phyloP scores from a whole-genome alignment of 768 basidiomycete species.

The Boletus tomentosulus region DNA sequence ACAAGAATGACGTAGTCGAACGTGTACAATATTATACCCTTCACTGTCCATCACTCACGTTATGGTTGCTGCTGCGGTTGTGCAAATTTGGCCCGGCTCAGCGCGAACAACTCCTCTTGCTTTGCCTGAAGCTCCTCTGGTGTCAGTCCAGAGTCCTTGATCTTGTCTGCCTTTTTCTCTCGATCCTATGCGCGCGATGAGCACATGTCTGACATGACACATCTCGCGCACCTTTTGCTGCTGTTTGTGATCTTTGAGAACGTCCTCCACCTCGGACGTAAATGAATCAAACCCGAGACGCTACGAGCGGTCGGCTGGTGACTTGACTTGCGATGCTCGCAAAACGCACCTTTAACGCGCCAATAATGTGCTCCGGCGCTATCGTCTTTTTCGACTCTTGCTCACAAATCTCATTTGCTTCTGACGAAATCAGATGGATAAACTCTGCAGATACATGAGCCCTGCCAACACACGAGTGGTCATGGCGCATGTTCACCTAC shows the following conservation, averaged over 20 bases:
- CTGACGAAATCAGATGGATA: conserved; percentile 94
- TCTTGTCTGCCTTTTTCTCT: conserved; percentile 89
- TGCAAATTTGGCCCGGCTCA: conserved; percentile 76
- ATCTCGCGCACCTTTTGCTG: conserved; percentile 71
- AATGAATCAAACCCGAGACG: conserved; percentile 91
- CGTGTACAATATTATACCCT: conserved; percentile 20
- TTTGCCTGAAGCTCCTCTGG: conserved; percentile 84
- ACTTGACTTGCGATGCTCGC: background rate
- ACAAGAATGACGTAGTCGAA: conserved; percentile 32
- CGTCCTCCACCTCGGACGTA: conserved; percentile 85
- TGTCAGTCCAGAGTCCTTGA: conserved; percentile 83
- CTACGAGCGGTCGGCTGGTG: conserved; percentile 37
- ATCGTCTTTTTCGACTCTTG: conserved; percentile 99
- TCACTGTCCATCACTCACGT: conserved; percentile 4
- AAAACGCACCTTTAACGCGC: conserved; percentile 73
- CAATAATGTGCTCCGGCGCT: conserved; percentile 93
- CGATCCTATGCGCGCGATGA: conserved; percentile 53
- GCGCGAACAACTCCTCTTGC: conserved; percentile 93
- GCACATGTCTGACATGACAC: background rate
- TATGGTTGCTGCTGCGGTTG: conserved; percentile 45
- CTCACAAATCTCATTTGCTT: conserved; percentile 97
- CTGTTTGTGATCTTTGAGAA: conserved; percentile 94
- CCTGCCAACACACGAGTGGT: conserved; percentile 2
- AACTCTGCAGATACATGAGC: conserved; percentile 63
- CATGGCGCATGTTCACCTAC: conserved; percentile 72